Conservation (phyloP, 371 early-diverging fungal genomes). For the Mortierella sp. region DNA sequence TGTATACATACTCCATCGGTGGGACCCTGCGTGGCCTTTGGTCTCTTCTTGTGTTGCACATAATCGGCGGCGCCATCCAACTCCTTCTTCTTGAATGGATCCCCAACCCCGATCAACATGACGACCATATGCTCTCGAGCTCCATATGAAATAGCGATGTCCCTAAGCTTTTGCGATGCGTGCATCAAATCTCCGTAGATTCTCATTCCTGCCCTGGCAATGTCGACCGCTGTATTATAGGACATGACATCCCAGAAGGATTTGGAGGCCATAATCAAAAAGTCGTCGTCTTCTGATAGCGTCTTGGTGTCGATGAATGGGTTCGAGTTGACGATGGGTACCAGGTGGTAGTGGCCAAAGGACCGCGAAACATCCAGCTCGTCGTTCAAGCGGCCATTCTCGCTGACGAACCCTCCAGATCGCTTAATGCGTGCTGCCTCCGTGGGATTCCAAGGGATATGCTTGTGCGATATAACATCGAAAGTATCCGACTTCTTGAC, state of each 20-base stretch:
- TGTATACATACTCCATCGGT: conserved; percentile 62
- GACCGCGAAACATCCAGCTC: conserved; percentile 79
- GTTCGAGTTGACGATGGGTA: conserved; percentile 89
- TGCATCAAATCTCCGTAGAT: conserved; percentile 73
- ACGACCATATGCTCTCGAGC: conserved; percentile 82
- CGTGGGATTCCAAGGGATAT: conserved; percentile 76
- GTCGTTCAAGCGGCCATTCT: conserved; percentile 78
- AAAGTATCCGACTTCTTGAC: conserved; percentile 82
- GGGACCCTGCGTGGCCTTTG: conserved; percentile 58
- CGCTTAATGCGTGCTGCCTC: conserved; percentile 85
- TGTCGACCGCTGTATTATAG: conserved; percentile 86
- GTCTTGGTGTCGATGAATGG: conserved; percentile 81
- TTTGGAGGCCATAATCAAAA: conserved; percentile 86
- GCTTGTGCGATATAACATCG: conserved; percentile 78
- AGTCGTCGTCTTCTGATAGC: conserved; percentile 88
- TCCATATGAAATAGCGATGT: conserved; percentile 88
- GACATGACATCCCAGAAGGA: conserved; percentile 89
- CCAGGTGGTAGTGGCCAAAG: conserved; percentile 88
- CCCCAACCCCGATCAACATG: conserved; percentile 86
- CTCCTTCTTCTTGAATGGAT: conserved; percentile 65
- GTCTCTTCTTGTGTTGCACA: conserved; percentile 39
- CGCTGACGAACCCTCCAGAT: conserved; percentile 85
- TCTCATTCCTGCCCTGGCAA: conserved; percentile 78
- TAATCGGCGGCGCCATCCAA: conserved; percentile 21
- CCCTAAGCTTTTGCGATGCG: conserved; percentile 86